Base-by-base conservation (phyloP, 192 early-diverging fungal genomes). In the Podila clonocystis region DNA sequence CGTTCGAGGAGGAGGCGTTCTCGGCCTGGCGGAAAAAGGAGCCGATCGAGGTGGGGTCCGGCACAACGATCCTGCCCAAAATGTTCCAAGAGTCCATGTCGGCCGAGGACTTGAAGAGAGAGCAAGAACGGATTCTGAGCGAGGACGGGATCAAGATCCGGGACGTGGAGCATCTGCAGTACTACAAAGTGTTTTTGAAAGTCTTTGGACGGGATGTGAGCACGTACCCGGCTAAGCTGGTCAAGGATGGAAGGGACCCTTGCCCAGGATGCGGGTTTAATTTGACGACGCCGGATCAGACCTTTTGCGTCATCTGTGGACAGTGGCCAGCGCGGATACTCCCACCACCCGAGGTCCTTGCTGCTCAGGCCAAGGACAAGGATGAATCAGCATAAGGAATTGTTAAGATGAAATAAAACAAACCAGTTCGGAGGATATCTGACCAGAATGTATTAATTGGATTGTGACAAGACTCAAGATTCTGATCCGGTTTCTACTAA, bases 1-100 rank as follows among this genome's bases (percentile, higher is more conserved):
- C 92, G 26, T 91, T 91, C 65, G 91, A 89, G 11, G 20, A 61
- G 41, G 86, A 89, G n/a, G 89, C 87, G 0, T 70, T 84, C 19
- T 89, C 90, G 31, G 86, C 87, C 0, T 90, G 85, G 77, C 74
- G 92, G n/a, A 86, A 74, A 57, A 93, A 93, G 77, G 90, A 90
- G 30, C 91, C 92, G 0, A 89, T 92, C 65, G 92, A 93, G 61
- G 84, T 84, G 19, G 92, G 92, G 13, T 70, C 83, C 7, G 91
- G 91, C 0, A 91, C 89, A 2, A 88, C 90, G 0, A 75, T 86
- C 15, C 58, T 93, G 55, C 87, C 89, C 0, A 77, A 84, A 58
- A 24, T 88, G 41, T 85, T 90, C 38, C 70, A 80, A 34, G 70
- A 72, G 28, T 68, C 77, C 17, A 80, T 69, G 77, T 28, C 15